phyloP scores from a whole-genome alignment of 225 moss, liverwort and hornwort genomes.

The Anthoceros angustus region DNA sequence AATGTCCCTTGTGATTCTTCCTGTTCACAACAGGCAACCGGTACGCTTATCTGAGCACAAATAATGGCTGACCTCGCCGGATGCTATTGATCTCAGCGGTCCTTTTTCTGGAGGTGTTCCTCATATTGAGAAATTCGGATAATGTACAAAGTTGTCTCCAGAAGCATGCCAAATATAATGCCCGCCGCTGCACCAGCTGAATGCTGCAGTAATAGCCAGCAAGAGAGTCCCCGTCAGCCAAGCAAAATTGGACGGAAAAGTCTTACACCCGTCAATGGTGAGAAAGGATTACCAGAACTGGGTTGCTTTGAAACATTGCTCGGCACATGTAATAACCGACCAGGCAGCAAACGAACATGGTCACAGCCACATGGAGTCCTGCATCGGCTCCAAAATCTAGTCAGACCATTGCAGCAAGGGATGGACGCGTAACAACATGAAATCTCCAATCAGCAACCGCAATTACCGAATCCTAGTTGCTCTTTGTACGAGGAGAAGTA shows the following conservation, averaged over 20 bases:
- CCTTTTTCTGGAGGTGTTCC: background rate
- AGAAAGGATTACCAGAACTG: slow-evolving; percentile 30
- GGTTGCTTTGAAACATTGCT: slow-evolving; percentile 54
- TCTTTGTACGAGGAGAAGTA: slow-evolving; percentile 77
- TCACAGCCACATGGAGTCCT: slow-evolving; percentile 69
- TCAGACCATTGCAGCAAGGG: background rate
- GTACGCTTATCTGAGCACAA: too few relatives aligned
- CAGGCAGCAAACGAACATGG: slow-evolving; percentile 79
- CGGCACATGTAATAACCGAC: slow-evolving; percentile 60
- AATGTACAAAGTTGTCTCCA: slow-evolving; percentile 41
- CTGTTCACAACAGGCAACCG: too few relatives aligned
- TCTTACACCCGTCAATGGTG: background rate
- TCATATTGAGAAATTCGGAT: slow-evolving; percentile 16
- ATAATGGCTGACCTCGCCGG: too few relatives aligned
- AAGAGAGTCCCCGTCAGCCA: background rate
- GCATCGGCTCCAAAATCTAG: slow-evolving; percentile 8
- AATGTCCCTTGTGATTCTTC: too few relatives aligned
- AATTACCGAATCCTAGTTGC: slow-evolving; percentile 69
- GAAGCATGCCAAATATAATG: slow-evolving; percentile 42
- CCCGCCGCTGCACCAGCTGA: slow-evolving; percentile 41
- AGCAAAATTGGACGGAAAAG: background rate
- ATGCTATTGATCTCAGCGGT: too few relatives aligned
- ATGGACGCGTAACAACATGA: background rate
- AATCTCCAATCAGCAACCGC: background rate
- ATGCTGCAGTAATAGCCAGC: slow-evolving; percentile 22